Evolutionary conservation across 768 basidiomycete genomes (phyloP).

Genomic region (Termitomyces heimii): DNA sequence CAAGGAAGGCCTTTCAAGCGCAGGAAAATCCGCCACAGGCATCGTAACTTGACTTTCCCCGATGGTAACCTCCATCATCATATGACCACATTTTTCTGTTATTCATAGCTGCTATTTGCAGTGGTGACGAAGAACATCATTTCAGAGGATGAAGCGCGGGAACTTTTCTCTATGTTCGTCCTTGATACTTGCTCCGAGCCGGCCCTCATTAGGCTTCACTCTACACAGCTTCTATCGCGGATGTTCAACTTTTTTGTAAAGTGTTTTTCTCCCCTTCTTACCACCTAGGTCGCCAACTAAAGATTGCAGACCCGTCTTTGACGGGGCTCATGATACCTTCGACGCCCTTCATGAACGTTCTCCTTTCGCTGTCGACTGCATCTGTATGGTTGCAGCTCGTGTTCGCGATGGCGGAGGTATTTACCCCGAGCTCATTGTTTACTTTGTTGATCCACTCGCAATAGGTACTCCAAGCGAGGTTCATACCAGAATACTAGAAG

Average conservation of each 20-base stretch:
- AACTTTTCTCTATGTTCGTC: constrained; percentile 78
- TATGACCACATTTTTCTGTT: constrained; percentile 6
- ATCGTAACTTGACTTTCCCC: constrained; percentile 60
- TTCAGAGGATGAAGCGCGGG: constrained; percentile 75
- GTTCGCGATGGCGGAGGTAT: constrained; percentile 87
- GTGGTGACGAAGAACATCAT: constrained; percentile 85
- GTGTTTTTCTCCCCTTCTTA: constrained; percentile 10
- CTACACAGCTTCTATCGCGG: constrained; percentile 76
- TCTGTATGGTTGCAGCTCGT: constrained; percentile 90
- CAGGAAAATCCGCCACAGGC: constrained; percentile 64
- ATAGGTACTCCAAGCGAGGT: constrained; percentile 71
- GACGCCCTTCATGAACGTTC: constrained; percentile 83
- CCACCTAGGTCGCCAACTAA: constrained; percentile 7
- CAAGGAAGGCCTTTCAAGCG: constrained; percentile 65
- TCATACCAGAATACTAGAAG: constrained; percentile 68
- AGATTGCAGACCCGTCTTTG: constrained; percentile 67
- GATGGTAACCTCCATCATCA: constrained; percentile 48
- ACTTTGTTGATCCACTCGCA: constrained; percentile 2
- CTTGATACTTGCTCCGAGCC: constrained; percentile 5
- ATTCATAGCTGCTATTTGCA: constrained; percentile 20
- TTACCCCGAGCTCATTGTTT: constrained; percentile 11
- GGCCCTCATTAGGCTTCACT: constrained; percentile 7
- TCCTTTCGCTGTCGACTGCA: constrained; percentile 88
- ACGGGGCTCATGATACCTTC: constrained; percentile 76
- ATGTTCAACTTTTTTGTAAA: constrained; percentile 79